Evolutionary conservation across 805 yeast genomes (phyloP).

Genomic region (Ogataea ganodermae): DNA sequence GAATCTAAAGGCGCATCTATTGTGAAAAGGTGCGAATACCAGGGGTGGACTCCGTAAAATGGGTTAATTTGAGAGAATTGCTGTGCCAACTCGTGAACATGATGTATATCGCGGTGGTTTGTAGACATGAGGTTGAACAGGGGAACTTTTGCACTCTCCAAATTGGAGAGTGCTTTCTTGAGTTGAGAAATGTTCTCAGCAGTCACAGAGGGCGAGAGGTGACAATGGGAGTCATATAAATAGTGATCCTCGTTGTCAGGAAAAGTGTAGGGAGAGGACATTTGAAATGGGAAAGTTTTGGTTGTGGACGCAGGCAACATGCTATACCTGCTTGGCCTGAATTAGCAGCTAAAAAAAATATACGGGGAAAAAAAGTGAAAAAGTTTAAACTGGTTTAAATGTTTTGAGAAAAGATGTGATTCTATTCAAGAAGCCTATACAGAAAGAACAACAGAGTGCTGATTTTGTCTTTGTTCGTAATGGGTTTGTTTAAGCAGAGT

Average conservation of each 20-base stretch:
- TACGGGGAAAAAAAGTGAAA: too few species aligned
- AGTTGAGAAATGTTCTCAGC: conserved; percentile 8
- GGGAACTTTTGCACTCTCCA: conserved; percentile 7
- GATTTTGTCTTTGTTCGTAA: background rate
- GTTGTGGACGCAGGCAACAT: too few species aligned
- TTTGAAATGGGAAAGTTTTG: background rate
- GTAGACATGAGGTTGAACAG: conserved; percentile 50
- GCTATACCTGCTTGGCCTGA: background rate
- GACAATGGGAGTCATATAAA: conserved; percentile 44
- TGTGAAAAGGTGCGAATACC: conserved; percentile 75
- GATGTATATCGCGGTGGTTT: conserved; percentile 39
- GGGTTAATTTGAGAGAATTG: conserved; percentile 38
- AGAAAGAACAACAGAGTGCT: background rate
- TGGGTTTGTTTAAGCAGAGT: background rate
- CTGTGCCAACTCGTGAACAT: conserved; percentile 26
- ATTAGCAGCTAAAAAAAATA: too few species aligned
- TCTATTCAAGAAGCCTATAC: conserved; percentile 5
- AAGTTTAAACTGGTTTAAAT: background rate
- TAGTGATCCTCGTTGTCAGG: background rate
- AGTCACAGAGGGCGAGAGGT: conserved; percentile 32
- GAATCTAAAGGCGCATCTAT: conserved; percentile 21
- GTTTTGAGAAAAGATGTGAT: background rate
- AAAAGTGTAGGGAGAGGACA: background rate
- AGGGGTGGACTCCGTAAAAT: conserved; percentile 84
- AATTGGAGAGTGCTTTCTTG: conserved; percentile 1